phyloP scores from a whole-genome alignment of 371 early-diverging fungal genomes.

The Dichotomocladium elegans region DNA sequence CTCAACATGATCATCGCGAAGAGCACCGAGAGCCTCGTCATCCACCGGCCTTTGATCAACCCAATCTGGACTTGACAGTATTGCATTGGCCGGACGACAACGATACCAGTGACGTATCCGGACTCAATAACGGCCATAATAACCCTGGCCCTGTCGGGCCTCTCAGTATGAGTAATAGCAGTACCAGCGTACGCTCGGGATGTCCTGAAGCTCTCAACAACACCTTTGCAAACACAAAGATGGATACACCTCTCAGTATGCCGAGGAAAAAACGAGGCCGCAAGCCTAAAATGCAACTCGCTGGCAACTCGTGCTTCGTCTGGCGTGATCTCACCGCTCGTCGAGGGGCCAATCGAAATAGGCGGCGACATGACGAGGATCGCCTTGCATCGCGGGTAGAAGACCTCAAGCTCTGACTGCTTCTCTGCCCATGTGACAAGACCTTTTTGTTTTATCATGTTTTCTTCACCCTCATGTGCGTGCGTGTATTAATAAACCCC shows the following conservation, averaged over 20 bases:
- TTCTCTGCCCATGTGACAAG: not conserved
- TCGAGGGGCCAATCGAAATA: conserved; percentile 25
- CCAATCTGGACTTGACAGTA: not conserved
- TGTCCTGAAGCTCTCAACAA: conserved; percentile 3
- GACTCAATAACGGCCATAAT: too few species aligned
- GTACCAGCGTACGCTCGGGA: conserved; percentile 5
- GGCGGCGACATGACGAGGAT: not conserved
- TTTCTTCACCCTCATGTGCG: not conserved
- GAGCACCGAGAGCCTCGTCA: too few species aligned
- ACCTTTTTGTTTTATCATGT: not conserved
- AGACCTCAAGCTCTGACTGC: not conserved
- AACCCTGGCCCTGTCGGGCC: not conserved
- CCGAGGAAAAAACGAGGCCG: conserved; percentile 47
- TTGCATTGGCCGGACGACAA: conserved; percentile 1
- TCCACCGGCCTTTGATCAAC: not conserved
- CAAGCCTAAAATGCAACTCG: conserved; percentile 42
- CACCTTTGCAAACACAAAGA: conserved; percentile 37
- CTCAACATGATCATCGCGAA: too few species aligned
- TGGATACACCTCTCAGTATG: conserved; percentile 38
- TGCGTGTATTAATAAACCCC: not conserved
- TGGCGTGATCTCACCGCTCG: conserved; percentile 44
- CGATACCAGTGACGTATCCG: conserved; percentile 1
- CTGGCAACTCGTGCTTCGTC: conserved; percentile 48
- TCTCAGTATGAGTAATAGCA: too few species aligned
- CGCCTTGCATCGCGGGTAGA: not conserved